phyloP scores from a whole-genome alignment of 1,284 basidiomycete genomes.

The Vanrija sp. region DNA sequence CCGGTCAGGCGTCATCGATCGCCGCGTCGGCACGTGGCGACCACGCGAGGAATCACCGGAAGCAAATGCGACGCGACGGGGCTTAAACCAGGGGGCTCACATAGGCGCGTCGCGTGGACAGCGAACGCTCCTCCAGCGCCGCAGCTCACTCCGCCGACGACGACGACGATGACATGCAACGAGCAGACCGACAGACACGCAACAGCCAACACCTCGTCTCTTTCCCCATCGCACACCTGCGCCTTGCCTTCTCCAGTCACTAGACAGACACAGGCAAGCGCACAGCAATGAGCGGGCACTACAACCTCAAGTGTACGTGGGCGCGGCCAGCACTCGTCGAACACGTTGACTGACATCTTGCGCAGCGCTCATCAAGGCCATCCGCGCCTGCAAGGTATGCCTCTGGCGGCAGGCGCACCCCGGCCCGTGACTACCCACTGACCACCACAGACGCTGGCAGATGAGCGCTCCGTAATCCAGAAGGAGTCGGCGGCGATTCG shows the following conservation, averaged over 20 bases:
- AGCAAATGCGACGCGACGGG: too few species aligned
- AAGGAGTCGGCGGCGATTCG: constrained; percentile 98
- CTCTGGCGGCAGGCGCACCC: background rate
- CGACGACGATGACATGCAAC: background rate
- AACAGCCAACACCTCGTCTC: background rate
- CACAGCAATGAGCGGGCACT: constrained; percentile 55
- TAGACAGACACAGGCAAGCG: background rate
- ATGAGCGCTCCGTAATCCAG: constrained; percentile 95
- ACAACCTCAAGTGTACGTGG: constrained; percentile 79
- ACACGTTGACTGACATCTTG: background rate
- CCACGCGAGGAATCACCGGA: too few species aligned
- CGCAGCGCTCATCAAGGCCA: constrained; percentile 87
- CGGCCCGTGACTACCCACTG: background rate
- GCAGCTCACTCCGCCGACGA: background rate
- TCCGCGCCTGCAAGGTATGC: constrained; percentile 81
- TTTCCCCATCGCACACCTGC: too few species aligned
- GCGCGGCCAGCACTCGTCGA: background rate
- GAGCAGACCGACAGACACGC: too few species aligned
- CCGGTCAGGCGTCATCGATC: too few species aligned
- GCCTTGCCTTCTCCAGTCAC: background rate
- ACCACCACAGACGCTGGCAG: constrained; percentile 77
- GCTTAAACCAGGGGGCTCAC: background rate
- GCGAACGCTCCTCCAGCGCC: background rate
- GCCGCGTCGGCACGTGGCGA: too few species aligned
- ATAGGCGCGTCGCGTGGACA: constrained; percentile 1